Percentiles rank a stretch among this genome's conserved stretches.
These are phyloP conservation scores for Kodamaea laetipori DNA, from an alignment of 805 yeast species.

Conservation along the genomic window DNA sequence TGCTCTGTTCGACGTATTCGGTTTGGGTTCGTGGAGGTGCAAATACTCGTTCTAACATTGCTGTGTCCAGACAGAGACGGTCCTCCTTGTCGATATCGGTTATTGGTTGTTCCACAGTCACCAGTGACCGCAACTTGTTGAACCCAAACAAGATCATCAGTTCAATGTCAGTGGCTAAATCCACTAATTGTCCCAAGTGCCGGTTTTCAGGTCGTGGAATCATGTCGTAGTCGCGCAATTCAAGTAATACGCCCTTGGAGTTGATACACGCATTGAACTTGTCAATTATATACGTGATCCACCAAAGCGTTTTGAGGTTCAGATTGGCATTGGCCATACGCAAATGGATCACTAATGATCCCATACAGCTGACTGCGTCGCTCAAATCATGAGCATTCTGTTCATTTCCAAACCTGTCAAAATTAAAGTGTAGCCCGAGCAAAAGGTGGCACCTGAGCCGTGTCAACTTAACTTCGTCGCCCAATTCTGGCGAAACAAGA, in stretches of 20 bases:
- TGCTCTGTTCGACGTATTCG: conserved; percentile 3
- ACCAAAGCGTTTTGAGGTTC: conserved; percentile 7
- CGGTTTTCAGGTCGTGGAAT: background rate
- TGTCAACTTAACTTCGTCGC: conserved; percentile 23
- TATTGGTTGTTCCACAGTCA: background rate
- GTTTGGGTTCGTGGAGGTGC: conserved; percentile 4
- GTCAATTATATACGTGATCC: conserved; percentile 8
- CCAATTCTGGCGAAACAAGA: conserved; percentile 25
- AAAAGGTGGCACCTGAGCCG: conserved; percentile 23
- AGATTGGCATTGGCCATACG: conserved; percentile 8
- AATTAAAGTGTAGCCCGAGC: conserved; percentile 21
- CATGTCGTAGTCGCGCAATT: conserved; percentile 5
- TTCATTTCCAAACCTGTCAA: conserved; percentile 25
- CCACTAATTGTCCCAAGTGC: conserved; percentile 5
- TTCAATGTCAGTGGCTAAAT: background rate
- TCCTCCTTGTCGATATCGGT: conserved; percentile 3
- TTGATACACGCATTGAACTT: conserved; percentile 9
- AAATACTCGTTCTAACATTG: conserved; percentile 1
- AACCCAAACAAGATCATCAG: background rate
- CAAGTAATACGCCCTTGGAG: conserved; percentile 7
- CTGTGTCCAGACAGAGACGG: conserved; percentile 3
- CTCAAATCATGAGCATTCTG: conserved; percentile 25
- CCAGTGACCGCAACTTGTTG: background rate
- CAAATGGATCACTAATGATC: conserved; percentile 23
- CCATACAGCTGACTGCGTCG: conserved; percentile 21